Evolutionary conservation across 2,329 filamentous ascomycete species (phyloP).

Genomic region (Elsinoe arachidis): DNA sequence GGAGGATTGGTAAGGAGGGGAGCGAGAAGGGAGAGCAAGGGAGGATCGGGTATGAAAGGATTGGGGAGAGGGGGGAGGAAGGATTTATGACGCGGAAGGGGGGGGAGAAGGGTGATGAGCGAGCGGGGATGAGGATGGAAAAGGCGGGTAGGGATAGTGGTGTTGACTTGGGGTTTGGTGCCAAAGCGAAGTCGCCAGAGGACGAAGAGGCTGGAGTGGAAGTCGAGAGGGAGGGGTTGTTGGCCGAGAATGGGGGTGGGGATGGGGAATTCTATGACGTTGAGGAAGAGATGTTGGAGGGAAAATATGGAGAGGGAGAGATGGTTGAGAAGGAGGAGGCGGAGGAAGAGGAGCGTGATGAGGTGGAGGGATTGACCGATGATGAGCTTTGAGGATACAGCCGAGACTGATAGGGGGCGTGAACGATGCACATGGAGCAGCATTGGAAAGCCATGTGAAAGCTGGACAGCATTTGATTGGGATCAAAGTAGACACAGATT

Average conservation of each 20-base stretch:
- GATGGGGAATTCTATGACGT: constrained; percentile 2
- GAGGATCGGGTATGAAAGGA: background rate
- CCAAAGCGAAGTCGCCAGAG: background rate
- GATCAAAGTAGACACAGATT: background rate
- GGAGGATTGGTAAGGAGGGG: background rate
- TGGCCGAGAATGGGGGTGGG: constrained; percentile 5
- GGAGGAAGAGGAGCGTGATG: background rate
- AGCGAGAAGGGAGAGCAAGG: no score
- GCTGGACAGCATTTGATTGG: no score
- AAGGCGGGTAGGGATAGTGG: background rate
- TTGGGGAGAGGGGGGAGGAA: background rate
- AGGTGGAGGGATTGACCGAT: background rate
- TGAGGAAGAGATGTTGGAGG: constrained; percentile 2
- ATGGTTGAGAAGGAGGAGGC: constrained; percentile 2
- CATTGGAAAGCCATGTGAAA: no score
- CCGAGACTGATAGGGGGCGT: no score
- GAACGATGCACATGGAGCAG: no score
- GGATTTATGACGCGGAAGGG: background rate
- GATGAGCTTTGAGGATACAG: background rate
- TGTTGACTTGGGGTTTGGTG: background rate
- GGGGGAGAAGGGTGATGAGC: background rate
- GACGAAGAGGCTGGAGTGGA: background rate
- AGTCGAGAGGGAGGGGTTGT: background rate
- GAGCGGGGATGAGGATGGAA: background rate
- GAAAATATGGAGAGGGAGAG: background rate